These are phyloP conservation scores for Paecilomyces formosus DNA, from an alignment of 2,329 filamentous ascomycete species.

Conservation along the genomic window DNA sequence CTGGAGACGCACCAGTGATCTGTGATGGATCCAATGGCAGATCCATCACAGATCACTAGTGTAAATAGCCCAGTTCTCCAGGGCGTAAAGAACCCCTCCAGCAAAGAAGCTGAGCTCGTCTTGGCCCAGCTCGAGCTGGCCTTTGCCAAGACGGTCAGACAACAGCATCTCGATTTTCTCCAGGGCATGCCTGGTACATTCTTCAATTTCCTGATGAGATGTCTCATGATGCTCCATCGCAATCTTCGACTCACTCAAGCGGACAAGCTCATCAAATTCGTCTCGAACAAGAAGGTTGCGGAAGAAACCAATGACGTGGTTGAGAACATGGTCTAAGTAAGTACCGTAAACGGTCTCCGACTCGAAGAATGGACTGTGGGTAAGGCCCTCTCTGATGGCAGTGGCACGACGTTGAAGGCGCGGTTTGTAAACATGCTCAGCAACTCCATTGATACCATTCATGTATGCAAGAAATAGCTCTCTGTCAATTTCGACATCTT, in stretches of 20 bases:
- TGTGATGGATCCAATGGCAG: too few relatives aligned
- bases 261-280: conserved; percentile 27
- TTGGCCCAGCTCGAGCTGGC: conserved; percentile 21
- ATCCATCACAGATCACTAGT: neutral
- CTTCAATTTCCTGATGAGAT: conserved; percentile 3
- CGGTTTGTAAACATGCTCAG: conserved; percentile 23
- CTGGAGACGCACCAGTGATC: neutral
- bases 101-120: conserved; percentile 35
- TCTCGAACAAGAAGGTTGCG: conserved; percentile 30
- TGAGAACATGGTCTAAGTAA: conserved; percentile 29
- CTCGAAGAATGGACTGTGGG: conserved; percentile 24
- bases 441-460: conserved; percentile 33
- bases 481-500: conserved; percentile 31
- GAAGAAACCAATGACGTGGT: conserved; percentile 33
- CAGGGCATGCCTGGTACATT: conserved; percentile 16
- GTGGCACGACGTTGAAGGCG: conserved; percentile 25
- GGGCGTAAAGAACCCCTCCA: conserved; percentile 27
- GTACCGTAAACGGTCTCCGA: conserved; percentile 20
- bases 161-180: conserved; percentile 28
- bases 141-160: conserved; percentile 23
- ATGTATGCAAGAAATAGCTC: conserved; percentile 33
- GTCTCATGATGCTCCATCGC: conserved; percentile 7
- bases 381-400: conserved; percentile 24
- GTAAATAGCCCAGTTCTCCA: conserved; percentile 13
- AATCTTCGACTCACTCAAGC: conserved; percentile 16